Base-by-base conservation (phyloP, 2,329 filamentous ascomycete species). In the Exserohilum rostratum region DNA sequence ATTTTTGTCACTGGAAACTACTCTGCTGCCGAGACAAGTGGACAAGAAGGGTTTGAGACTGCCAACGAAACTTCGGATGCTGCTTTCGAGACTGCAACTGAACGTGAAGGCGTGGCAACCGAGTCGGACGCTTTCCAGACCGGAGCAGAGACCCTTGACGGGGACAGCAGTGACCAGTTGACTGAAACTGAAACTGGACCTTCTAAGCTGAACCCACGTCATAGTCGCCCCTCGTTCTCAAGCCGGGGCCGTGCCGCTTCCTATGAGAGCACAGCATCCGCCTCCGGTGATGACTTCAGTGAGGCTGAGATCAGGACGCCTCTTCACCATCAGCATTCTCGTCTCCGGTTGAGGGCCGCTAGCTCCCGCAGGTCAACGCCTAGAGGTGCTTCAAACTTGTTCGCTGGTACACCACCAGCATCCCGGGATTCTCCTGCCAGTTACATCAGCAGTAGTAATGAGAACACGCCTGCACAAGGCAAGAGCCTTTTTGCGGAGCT, bases 41-140 rank as follows among this genome's bases (percentile, higher is more conserved):
- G 82, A 2, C 87, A 82, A 48, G 89, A 93, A 60, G 82, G 85
- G 1, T 93, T 93, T 64, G 90, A 95, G 55, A 93, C 90, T 5
- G 90, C 90, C 33, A 91, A 91, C 56, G 92, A 96, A 69, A 78
- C 76, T 37, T 80, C 80, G 25, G 85, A 87, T 71, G 83, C 81
- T 42, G 82, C 81, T 35, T 90, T 90, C 57, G 87, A 90, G 71
- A 90, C 87, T 38, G 87, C 87, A 20, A 90, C 96, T 67, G 93
- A 97, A 75, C 86, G 87, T 25, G 84, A 84, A 27, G 75, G 69
- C 50, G 83, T 79, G 6, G 85, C 81, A 11, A 96, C 91, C 0
- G 93, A 96, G 77, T 96, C 92, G 10, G 93, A 98, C 64, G 91
- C 91, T 60, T 98, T 98, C 85, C 90, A 96, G 73, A 97, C 93